Conservation (phyloP, 176 grass and related monocot genomes). For the Oryza meyeriana region DNA sequence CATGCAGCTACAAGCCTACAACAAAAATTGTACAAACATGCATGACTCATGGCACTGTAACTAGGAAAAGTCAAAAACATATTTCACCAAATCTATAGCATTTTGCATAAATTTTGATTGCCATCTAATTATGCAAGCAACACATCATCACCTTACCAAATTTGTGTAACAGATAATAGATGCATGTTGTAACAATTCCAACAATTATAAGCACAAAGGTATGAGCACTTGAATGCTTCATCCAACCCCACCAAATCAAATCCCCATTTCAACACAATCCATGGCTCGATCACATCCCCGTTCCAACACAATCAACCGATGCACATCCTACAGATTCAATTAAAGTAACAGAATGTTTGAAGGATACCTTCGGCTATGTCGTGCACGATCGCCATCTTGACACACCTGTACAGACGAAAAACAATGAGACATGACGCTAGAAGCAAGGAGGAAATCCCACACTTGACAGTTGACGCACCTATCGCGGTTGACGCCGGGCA, state of each 20-base stretch:
- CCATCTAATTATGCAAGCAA: not conserved
- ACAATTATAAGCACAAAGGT: not conserved
- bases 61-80: not conserved
- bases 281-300: not conserved
- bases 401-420: slow-evolving; percentile 42
- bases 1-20: not conserved
- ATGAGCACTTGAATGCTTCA: not conserved
- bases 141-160: not conserved
- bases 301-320: not conserved
- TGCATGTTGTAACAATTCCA: no score
- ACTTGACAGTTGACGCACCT: slow-evolving; percentile 30
- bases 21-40: not conserved
- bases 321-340: not conserved
- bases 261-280: not conserved
- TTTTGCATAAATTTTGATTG: not conserved
- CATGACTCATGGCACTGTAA: not conserved
- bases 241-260: not conserved
- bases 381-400: slow-evolving; percentile 98
- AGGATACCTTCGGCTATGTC: slow-evolving; percentile 88
- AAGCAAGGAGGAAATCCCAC: not conserved
- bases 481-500: slow-evolving; percentile 83
- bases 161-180: not conserved
- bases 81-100: not conserved
- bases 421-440: not conserved
- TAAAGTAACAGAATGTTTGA: not conserved